These are phyloP conservation scores for Friedmanniomyces simplex DNA, from an alignment of 495 filamentous ascomycete genomes.

Conservation along the genomic window DNA sequence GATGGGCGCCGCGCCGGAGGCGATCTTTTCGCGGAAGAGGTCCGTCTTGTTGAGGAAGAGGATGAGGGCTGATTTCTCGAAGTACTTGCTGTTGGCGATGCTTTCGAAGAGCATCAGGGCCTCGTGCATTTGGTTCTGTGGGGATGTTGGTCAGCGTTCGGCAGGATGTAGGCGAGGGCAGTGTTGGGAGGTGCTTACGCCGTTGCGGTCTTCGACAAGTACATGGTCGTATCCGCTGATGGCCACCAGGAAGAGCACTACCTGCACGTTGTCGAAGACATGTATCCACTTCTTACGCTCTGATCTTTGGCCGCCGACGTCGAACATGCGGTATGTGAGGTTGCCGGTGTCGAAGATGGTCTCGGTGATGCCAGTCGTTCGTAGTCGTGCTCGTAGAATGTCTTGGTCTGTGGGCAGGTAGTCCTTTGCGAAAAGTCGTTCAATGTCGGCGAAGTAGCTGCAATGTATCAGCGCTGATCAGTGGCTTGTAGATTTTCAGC, in stretches of 20 bases:
- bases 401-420: conserved; percentile 97
- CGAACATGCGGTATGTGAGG: conserved; percentile 97
- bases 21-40: conserved; percentile 84
- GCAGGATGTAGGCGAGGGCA: not conserved
- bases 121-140: conserved; percentile 99
- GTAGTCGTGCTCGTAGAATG: conserved; percentile 79
- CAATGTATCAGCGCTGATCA: conserved; percentile 20
- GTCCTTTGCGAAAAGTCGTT: conserved; percentile 74
- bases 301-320: conserved; percentile 92
- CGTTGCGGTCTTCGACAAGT: conserved; percentile 92
- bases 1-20: conserved; percentile 55
- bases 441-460: conserved; percentile 86
- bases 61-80: conserved; percentile 89
- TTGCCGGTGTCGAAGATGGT: conserved; percentile 90
- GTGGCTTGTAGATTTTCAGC: not conserved
- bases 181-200: conserved; percentile 49
- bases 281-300: conserved; percentile 99
- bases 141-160: not conserved
- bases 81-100: conserved; percentile 95
- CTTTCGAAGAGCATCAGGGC: conserved; percentile 97
- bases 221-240: conserved; percentile 97
- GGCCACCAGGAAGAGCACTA: conserved; percentile 87
- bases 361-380: conserved; percentile 95
- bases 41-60: conserved; percentile 99
- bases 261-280: conserved; percentile 95